phyloP scores from a whole-genome alignment of 176 grass and related monocot species.

The Secale cereale region DNA sequence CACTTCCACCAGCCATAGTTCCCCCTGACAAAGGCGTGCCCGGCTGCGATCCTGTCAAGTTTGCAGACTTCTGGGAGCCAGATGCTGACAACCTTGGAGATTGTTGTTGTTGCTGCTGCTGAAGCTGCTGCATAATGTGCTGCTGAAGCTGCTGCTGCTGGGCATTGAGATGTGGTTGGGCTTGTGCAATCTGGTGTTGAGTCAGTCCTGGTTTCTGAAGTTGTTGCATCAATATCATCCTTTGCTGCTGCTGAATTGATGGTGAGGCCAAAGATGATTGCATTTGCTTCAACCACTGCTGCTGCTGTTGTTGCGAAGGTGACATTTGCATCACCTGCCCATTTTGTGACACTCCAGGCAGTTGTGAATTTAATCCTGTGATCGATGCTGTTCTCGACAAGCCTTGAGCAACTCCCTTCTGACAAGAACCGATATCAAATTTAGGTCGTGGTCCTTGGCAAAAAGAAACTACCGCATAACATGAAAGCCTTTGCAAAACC shows the following conservation, averaged over 20 bases:
- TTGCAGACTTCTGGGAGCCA: constrained; percentile 62
- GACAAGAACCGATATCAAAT: constrained; percentile 17
- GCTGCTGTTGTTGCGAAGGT: constrained; percentile 67
- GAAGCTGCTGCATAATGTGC: constrained; percentile 41
- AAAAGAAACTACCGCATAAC: constrained; percentile 1
- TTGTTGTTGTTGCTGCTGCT: constrained; percentile 69
- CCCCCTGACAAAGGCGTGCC: constrained; percentile 56
- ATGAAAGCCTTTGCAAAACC: background rate
- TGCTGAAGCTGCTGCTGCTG: constrained; percentile 58
- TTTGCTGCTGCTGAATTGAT: constrained; percentile 72
- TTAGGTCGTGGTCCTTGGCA: background rate
- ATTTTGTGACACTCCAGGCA: constrained; percentile 74
- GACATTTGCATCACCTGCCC: constrained; percentile 69
- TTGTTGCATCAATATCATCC: constrained; percentile 57
- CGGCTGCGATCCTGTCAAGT: constrained; percentile 67
- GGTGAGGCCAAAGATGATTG: constrained; percentile 59
- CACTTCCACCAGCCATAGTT: constrained; percentile 57
- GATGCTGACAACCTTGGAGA: constrained; percentile 70
- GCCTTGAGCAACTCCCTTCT: constrained; percentile 81
- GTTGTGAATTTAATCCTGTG: constrained; percentile 58
- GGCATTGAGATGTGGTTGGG: constrained; percentile 49
- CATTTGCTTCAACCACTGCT: constrained; percentile 74
- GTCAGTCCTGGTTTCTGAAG: constrained; percentile 56
- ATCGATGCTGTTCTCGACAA: constrained; percentile 66
- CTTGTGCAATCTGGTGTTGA: constrained; percentile 60